These are phyloP conservation scores for Pythium inflatum DNA, from an alignment of 352 stramenopile genomes.

Conservation along the genomic window DNA sequence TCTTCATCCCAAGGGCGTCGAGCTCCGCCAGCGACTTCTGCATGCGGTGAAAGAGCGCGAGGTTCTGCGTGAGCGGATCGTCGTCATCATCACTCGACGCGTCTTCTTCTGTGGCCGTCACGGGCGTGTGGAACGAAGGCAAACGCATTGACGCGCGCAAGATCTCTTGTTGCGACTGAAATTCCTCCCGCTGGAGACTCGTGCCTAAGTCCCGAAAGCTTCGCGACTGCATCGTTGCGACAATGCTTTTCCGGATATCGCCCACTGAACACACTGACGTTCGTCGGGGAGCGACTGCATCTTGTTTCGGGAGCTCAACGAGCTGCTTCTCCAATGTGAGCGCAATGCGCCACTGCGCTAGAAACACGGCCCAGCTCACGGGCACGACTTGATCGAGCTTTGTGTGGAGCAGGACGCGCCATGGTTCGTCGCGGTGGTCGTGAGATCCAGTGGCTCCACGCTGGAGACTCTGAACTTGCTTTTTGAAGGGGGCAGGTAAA, in stretches of 20 bases:
- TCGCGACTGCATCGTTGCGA: conserved; percentile 38
- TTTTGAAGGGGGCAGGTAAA: conserved; percentile 33
- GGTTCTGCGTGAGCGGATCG: conserved; percentile 32
- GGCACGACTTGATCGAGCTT: conserved; percentile 43
- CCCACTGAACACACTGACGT: conserved; percentile 41
- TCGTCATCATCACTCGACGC: conserved; percentile 9
- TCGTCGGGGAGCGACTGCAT: background rate
- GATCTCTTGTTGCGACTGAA: conserved; percentile 12
- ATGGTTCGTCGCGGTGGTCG: background rate
- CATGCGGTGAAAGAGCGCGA: conserved; percentile 44
- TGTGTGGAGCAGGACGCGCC: conserved; percentile 36
- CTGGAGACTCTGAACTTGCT: conserved; percentile 28
- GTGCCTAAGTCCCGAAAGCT: conserved; percentile 49
- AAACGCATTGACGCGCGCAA: background rate
- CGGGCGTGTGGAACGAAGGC: conserved; percentile 18
- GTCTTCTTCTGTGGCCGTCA: no score
- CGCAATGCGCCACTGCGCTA: conserved; percentile 50
- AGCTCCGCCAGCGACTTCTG: conserved; percentile 40
- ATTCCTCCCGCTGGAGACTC: conserved; percentile 38
- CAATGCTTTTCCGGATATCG: conserved; percentile 36
- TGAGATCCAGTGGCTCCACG: background rate
- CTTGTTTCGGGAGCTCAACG: conserved; percentile 16
- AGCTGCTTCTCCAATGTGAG: conserved; percentile 20
- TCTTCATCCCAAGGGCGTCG: conserved; percentile 41
- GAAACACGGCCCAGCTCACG: conserved; percentile 58